phyloP scores from a whole-genome alignment of 306 rosid genomes.

The Prunus armeniaca region DNA sequence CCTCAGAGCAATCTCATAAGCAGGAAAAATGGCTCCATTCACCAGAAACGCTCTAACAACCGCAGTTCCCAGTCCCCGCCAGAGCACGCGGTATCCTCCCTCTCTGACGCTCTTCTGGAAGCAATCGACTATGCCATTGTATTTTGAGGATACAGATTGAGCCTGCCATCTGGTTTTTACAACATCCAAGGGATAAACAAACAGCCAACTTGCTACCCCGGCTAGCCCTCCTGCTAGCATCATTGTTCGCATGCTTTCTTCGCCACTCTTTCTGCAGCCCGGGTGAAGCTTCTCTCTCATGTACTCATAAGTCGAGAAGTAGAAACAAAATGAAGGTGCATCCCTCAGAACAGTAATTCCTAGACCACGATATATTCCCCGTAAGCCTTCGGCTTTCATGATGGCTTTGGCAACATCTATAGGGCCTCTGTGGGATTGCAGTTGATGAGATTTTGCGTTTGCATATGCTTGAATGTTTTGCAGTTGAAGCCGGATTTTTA shows the following conservation, averaged over 20 bases:
- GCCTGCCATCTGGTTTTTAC: not conserved
- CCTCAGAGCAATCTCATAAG: not conserved
- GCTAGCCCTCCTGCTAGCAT: conserved; percentile 75
- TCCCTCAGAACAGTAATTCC: conserved; percentile 65
- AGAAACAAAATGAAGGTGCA: conserved; percentile 62
- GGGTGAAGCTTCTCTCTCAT: conserved; percentile 78
- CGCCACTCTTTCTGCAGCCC: conserved; percentile 59
- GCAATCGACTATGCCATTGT: not conserved
- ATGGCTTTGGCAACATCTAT: conserved; percentile 44
- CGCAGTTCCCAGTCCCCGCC: not conserved
- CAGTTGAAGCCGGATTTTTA: conserved; percentile 73
- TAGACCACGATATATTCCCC: conserved; percentile 66
- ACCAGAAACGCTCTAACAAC: not conserved
- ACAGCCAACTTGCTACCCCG: conserved; percentile 74
- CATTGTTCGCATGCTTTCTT: conserved; percentile 65
- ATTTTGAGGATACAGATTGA: not conserved
- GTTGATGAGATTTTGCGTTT: conserved; percentile 2
- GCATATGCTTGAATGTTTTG: conserved; percentile 8
- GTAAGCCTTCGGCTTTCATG: conserved; percentile 54
- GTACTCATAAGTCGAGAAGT: conserved; percentile 78
- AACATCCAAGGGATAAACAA: conserved; percentile 64
- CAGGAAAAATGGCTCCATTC: not conserved
- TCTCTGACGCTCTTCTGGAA: not conserved
- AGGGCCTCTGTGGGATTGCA: conserved; percentile 45
- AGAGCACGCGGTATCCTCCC: not conserved